Percentiles rank a stretch among this genome's conserved stretches.
phyloP scores from a whole-genome alignment of 2,329 filamentous ascomycete species.

The Dendrostoma leiphaemia region DNA sequence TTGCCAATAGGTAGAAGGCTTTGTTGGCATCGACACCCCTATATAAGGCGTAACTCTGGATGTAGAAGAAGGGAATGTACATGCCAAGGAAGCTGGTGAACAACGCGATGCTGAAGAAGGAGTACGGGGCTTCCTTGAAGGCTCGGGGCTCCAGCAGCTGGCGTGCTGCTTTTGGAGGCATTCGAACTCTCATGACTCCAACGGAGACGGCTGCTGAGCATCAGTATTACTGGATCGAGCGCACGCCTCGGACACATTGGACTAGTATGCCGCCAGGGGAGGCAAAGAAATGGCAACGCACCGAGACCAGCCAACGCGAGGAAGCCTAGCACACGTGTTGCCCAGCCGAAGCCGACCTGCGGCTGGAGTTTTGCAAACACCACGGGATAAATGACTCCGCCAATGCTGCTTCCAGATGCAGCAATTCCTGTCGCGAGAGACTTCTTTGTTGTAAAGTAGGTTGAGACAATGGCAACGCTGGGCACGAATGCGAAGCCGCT shows the following conservation, averaged over 20 bases:
- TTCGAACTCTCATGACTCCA: too few relatives aligned
- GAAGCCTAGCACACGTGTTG: conserved; percentile 44
- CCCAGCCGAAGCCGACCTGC: conserved; percentile 43
- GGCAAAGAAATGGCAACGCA: too few relatives aligned
- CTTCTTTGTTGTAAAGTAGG: conserved; percentile 30
- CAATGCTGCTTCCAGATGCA: conserved; percentile 30
- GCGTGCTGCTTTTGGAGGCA: too few relatives aligned
- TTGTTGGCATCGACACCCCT: conserved; percentile 3
- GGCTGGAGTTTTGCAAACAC: conserved; percentile 40
- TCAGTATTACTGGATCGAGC: too few relatives aligned
- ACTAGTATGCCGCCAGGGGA: too few relatives aligned
- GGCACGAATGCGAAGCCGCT: conserved; percentile 35
- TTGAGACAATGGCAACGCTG: conserved; percentile 33
- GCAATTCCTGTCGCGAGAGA: conserved; percentile 33
- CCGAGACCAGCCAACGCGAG: conserved; percentile 28
- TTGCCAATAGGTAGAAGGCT: conserved; percentile 15
- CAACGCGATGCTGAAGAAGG: conserved; percentile 13
- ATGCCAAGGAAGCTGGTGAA: conserved; percentile 19
- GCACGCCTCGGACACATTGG: too few relatives aligned
- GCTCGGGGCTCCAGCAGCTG: conserved; percentile 21
- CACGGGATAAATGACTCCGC: conserved; percentile 43
- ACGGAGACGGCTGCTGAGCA: too few relatives aligned
- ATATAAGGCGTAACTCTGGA: conserved; percentile 15
- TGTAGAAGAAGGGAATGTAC: conserved; percentile 23
- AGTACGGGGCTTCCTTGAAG: conserved; percentile 17